phyloP scores from a whole-genome alignment of 768 basidiomycete species.

The Dendrothele bispora region DNA sequence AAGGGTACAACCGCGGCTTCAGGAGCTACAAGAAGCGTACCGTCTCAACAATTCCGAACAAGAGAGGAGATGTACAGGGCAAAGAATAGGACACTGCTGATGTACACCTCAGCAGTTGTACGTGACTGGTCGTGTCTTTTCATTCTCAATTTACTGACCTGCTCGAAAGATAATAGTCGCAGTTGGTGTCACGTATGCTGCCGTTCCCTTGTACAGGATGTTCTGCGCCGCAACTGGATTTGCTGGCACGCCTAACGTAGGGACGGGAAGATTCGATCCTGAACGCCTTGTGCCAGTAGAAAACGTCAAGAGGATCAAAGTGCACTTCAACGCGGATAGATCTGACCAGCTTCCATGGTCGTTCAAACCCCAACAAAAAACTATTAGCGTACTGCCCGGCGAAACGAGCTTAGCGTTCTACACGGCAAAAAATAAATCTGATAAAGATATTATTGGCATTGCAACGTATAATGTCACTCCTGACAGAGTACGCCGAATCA shows the following conservation, averaged over 20 bases:
- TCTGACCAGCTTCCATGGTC: conserved; percentile 90
- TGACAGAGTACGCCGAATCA: conserved; percentile 67
- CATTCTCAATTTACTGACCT: conserved; percentile 5
- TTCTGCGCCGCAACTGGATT: conserved; percentile 99
- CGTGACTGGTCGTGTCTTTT: conserved; percentile 24
- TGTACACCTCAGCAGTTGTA: conserved; percentile 86
- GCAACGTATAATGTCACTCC: conserved; percentile 99
- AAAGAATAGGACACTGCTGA: conserved; percentile 71
- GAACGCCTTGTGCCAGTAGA: conserved; percentile 78
- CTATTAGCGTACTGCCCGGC: conserved; percentile 87
- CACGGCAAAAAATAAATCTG: conserved; percentile 82
- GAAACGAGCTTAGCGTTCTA: conserved; percentile 98
- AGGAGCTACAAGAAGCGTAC: no score
- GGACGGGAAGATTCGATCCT: conserved; percentile 80
- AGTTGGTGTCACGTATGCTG: conserved; percentile 90
- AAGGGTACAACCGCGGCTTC: no score
- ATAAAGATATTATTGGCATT: conserved; percentile 93
- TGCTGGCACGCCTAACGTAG: conserved; percentile 89
- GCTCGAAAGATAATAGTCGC: conserved; percentile 67
- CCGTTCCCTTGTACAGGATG: conserved; percentile 95
- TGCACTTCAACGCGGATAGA: conserved; percentile 94
- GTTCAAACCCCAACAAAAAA: conserved; percentile 89
- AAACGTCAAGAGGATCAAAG: conserved; percentile 75
- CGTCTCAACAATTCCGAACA: conserved; percentile 9
- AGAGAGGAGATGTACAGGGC: conserved; percentile 46